Evolutionary conservation across 306 rosid genomes (phyloP).

Genomic region (Dalbergia cultrata): DNA sequence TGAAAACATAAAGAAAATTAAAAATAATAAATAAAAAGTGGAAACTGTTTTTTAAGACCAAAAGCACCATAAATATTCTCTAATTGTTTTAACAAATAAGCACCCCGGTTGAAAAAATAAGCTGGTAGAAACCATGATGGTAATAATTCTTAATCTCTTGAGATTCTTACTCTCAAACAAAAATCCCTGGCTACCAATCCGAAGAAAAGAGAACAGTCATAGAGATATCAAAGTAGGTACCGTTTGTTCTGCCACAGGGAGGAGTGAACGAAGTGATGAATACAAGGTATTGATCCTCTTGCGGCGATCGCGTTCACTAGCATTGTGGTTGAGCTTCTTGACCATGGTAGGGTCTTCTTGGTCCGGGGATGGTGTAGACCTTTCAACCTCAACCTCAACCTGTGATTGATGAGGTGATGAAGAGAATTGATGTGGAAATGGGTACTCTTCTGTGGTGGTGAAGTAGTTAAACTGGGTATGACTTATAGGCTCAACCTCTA

Average conservation of each 20-base stretch:
- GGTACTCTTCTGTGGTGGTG: background rate
- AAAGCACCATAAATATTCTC: too few relatives aligned
- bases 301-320: slow-evolving; percentile 88
- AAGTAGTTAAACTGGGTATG: background rate
- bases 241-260: slow-evolving; percentile 64
- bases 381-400: background rate
- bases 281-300: slow-evolving; percentile 75
- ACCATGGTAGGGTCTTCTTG: slow-evolving; percentile 30
- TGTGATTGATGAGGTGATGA: slow-evolving; percentile 19
- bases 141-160: too few relatives aligned
- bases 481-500: slow-evolving; percentile 44
- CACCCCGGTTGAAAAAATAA: background rate
- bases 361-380: slow-evolving; percentile 27
- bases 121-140: background rate
- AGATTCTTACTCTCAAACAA: too few relatives aligned
- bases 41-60: too few relatives aligned
- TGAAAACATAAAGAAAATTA: too few relatives aligned
- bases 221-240: slow-evolving; percentile 45
- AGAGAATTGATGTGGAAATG: slow-evolving; percentile 21
- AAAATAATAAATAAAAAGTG: too few relatives aligned
- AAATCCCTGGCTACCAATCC: too few relatives aligned
- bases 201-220: background rate
- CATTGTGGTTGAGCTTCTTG: slow-evolving; percentile 84
- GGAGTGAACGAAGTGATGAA: slow-evolving; percentile 76
- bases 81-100: background rate